Base-by-base conservation (phyloP, 2,329 filamentous ascomycete genomes). In the Penicillium sp. region DNA sequence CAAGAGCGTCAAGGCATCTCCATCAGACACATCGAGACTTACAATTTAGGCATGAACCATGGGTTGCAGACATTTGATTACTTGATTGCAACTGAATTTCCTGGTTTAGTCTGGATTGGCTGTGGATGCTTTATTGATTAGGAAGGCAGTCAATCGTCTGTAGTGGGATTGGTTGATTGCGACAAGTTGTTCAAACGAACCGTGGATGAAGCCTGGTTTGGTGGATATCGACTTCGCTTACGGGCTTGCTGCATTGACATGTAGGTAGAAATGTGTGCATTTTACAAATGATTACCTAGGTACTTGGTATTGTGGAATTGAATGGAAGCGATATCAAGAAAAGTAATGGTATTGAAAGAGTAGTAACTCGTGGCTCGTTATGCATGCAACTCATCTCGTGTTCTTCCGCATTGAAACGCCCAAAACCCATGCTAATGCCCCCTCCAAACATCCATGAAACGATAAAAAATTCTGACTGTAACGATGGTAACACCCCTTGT, bases 321-420 rank as follows among this genome's bases (percentile, higher is more conserved):
- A 11, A 26, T n/a, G n/a, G n/a, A 32, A 23, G 29, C 41, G 19
- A 11, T 18, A 27, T 18, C 8, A 44, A 23, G 19, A 44, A 30
- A 11, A 16, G 8, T 3, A 32, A 44, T 18, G 10, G n/a, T 47
- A 47, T 18, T 19, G 26, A 5, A 23, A 23, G 5, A 23, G 23
- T 23, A 23, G 5, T 39, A 30, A 4, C 18, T 27, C 47, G 8
- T 49, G 47, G 18, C 47, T 49, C 47, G 13, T 49, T 26, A 49
- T 27, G 38, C 47, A 32, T 49, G 10, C 9, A 49, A 34, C 38
- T 49, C 47, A 19, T 49, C 27, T 43, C 47, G 30, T 41, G 23
- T 23, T 29, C 23, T 23, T 23, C 23, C 23, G 19, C 18, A 42
- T 42, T 34, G 27, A 34, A 49, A 34, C 18, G 29, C 38, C 38